Conservation (phyloP, 2,329 filamentous ascomycete species). For the Beauveria brongniartii region DNA sequence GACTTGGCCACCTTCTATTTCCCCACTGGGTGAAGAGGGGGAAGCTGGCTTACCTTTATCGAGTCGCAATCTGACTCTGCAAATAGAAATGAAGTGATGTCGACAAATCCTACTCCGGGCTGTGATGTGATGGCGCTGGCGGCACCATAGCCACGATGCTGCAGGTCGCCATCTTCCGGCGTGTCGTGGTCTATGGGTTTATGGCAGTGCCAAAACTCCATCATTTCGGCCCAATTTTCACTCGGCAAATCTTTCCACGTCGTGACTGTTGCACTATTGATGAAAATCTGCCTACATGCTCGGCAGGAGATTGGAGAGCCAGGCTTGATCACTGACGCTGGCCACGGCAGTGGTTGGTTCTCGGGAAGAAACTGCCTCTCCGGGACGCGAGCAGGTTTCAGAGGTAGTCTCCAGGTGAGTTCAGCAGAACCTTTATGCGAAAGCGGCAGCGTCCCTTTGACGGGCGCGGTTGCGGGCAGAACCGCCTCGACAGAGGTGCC, state of each 20-base stretch:
- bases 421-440: slow-evolving; percentile 23
- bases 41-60: slow-evolving; percentile 27
- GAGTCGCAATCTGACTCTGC: slow-evolving; percentile 54
- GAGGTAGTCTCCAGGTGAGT: slow-evolving; percentile 48
- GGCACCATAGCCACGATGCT: slow-evolving; percentile 74
- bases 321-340: slow-evolving; percentile 38
- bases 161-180: slow-evolving; percentile 34
- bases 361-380: slow-evolving; percentile 23
- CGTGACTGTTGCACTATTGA: slow-evolving; percentile 31
- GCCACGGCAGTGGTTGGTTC: slow-evolving; percentile 45
- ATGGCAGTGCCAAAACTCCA: slow-evolving; percentile 99
- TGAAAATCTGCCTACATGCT: slow-evolving; percentile 29
- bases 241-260: slow-evolving; percentile 90
- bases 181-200: slow-evolving; percentile 62
- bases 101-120: slow-evolving; percentile 65
- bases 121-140: slow-evolving; percentile 63
- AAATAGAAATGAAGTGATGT: slow-evolving; percentile 70
- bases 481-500: slow-evolving; percentile 25
- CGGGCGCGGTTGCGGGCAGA: slow-evolving; percentile 36
- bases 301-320: slow-evolving; percentile 36
- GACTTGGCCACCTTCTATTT: slow-evolving; percentile 57
- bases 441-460: slow-evolving; percentile 29
- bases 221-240: slow-evolving; percentile 99
- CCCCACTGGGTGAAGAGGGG: slow-evolving; percentile 21
- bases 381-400: slow-evolving; percentile 20